Percentiles rank a stretch among this genome's conserved stretches.
These are phyloP conservation scores for Schizophyllum amplum DNA, from an alignment of 1,284 basidiomycete species.

Conservation along the genomic window DNA sequence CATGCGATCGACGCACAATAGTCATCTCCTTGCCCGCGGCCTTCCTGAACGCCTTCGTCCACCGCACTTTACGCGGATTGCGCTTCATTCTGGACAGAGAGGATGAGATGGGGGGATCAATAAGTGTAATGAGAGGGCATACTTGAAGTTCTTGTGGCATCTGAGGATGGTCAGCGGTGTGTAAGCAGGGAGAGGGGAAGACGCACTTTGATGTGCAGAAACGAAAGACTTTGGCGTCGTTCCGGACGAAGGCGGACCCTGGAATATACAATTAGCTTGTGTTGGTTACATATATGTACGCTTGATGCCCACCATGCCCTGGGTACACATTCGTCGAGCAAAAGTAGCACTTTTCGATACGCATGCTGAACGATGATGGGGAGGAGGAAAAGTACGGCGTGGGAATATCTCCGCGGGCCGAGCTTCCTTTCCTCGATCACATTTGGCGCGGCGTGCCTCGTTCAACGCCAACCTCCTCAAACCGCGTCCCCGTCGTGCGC, in stretches of 20 bases:
- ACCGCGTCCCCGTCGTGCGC: neutral
- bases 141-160: slow-evolving; percentile 99
- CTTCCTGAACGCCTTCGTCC: slow-evolving; percentile 99
- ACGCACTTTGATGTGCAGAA: slow-evolving; percentile 94
- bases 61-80: slow-evolving; percentile 97
- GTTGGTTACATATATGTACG: neutral
- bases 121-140: neutral
- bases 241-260: slow-evolving; percentile 92
- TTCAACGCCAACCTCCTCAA: neutral
- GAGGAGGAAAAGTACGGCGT: neutral
- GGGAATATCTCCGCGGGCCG: neutral
- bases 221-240: slow-evolving; percentile 93
- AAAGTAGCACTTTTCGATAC: slow-evolving; percentile 77
- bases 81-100: slow-evolving; percentile 85
- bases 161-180: slow-evolving; percentile 28
- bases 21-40: slow-evolving; percentile 99
- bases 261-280: neutral
- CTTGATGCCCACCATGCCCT: slow-evolving; percentile 55
- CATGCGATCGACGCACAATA: slow-evolving; percentile 75
- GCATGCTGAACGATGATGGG: slow-evolving; percentile 35
- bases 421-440: neutral
- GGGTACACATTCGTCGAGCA: slow-evolving; percentile 87
- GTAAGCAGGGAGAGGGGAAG: neutral
- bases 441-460: neutral
- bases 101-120: slow-evolving; percentile 2